phyloP scores from a whole-genome alignment of 2,329 filamentous ascomycete genomes.

The Pyrenophora teres region DNA sequence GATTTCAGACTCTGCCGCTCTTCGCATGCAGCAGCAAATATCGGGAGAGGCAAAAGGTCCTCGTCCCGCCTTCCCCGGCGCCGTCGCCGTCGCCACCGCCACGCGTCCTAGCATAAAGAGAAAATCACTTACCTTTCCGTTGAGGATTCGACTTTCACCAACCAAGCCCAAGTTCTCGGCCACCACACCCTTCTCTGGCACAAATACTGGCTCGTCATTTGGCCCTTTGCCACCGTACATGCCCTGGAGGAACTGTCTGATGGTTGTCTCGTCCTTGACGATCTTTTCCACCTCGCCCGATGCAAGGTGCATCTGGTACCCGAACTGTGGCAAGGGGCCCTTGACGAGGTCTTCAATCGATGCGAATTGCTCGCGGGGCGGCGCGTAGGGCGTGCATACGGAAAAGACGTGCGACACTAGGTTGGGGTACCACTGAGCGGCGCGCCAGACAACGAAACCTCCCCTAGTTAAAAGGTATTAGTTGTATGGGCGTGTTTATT shows the following conservation, averaged over 20 bases:
- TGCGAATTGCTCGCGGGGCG: conserved; percentile 59
- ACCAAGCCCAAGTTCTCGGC: conserved; percentile 67
- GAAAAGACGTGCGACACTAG: conserved; percentile 76
- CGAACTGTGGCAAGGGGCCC: conserved; percentile 68
- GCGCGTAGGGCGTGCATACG: conserved; percentile 73
- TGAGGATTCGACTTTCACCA: conserved; percentile 63
- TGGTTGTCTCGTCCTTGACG: conserved; percentile 61
- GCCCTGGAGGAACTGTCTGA: conserved; percentile 71
- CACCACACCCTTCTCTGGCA: conserved; percentile 64
- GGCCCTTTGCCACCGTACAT: conserved; percentile 70
- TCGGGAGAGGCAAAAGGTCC: neutral
- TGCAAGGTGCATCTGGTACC: conserved; percentile 82
- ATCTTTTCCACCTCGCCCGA: conserved; percentile 60
- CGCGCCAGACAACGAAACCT: conserved; percentile 74
- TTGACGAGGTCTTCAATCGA: conserved; percentile 65
- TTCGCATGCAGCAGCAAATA: neutral
- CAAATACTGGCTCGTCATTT: conserved; percentile 63
- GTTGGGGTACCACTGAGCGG: conserved; percentile 70
- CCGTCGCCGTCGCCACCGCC: neutral
- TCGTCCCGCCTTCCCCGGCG: neutral
- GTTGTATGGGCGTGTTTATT: neutral
- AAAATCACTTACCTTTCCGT: conserved; percentile 57
- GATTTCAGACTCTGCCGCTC: neutral
- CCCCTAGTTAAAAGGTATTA: conserved; percentile 58
- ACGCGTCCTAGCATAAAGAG: conserved; percentile 9